A percentile compares a stretch with the other conserved stretches of the same genome.
Evolutionary conservation across 2,329 filamentous ascomycete genomes (phyloP).

Genomic region (Colletotrichum spinosum): DNA sequence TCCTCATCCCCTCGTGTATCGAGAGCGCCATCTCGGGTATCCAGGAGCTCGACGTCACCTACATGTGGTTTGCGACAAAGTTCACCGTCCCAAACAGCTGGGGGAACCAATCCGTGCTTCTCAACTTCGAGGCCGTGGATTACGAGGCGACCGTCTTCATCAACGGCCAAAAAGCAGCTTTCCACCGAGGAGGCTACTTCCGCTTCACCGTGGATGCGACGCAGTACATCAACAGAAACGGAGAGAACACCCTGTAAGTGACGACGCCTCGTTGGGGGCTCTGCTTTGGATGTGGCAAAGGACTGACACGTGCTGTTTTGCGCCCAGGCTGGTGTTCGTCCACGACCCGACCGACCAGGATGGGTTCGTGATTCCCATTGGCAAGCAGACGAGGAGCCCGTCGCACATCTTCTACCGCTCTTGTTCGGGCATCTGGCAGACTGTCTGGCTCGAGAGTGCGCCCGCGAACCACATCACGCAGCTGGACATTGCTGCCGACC

Average conservation of each 20-base stretch:
- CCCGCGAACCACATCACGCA: slow-evolving; percentile 67
- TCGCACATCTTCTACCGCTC: slow-evolving; percentile 78
- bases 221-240: slow-evolving; percentile 50
- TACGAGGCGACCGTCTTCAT: slow-evolving; percentile 69
- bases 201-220: slow-evolving; percentile 72
- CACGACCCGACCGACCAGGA: slow-evolving; percentile 74
- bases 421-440: slow-evolving; percentile 81
- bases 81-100: slow-evolving; percentile 63
- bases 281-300: neutral
- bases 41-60: slow-evolving; percentile 53
- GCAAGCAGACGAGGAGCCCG: slow-evolving; percentile 70
- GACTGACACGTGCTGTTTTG: neutral
- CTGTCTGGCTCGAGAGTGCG: slow-evolving; percentile 76
- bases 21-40: slow-evolving; percentile 62
- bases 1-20: slow-evolving; percentile 56
- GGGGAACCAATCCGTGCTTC: slow-evolving; percentile 56
- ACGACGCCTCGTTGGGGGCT: neutral
- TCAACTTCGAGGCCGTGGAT: slow-evolving; percentile 71
- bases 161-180: slow-evolving; percentile 64
- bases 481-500: slow-evolving; percentile 69
- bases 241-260: slow-evolving; percentile 65
- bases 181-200: slow-evolving; percentile 71
- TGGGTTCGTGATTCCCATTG: slow-evolving; percentile 69
- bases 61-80: slow-evolving; percentile 63
- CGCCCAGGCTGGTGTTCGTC: slow-evolving; percentile 69